Evolutionary conservation across 164 flowering plant genomes (phyloP).

Genomic region (Umbilicus rupestris): DNA sequence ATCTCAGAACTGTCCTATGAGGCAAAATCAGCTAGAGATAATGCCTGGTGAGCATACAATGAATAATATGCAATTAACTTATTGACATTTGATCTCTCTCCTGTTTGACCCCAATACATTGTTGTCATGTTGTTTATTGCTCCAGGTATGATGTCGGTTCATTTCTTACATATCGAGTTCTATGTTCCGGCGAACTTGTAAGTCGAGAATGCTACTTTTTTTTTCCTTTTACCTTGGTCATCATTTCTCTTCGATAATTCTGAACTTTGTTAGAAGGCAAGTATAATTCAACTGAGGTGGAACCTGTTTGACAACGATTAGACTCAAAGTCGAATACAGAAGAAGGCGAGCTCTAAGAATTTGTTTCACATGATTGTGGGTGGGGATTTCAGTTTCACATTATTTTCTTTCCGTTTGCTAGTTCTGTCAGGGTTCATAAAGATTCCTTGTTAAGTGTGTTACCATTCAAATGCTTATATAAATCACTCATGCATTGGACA

Average conservation of each 20-base stretch:
- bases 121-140: background rate
- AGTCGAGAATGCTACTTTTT: slow-evolving; percentile 12
- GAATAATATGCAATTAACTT: background rate
- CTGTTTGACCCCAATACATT: background rate
- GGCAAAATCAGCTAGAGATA: slow-evolving; percentile 42
- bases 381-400: background rate
- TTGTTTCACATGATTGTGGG: background rate
- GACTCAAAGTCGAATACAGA: background rate
- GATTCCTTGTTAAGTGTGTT: background rate
- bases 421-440: background rate
- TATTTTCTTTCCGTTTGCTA: background rate
- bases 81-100: background rate
- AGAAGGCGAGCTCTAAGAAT: background rate
- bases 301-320: background rate
- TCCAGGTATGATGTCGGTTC: slow-evolving; percentile 58
- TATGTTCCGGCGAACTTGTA: slow-evolving; percentile 46
- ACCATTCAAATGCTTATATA: background rate
- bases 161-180: slow-evolving; percentile 40
- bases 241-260: slow-evolving; percentile 26
- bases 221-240: too few species aligned
- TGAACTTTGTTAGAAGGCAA: background rate
- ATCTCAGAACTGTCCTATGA: slow-evolving; percentile 37
- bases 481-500: background rate
- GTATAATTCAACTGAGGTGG: background rate
- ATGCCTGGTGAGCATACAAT: slow-evolving; percentile 39